Evolutionary conservation across 2,329 filamentous ascomycete species (phyloP).

Genomic region (Conoideocrella luteorostrata): DNA sequence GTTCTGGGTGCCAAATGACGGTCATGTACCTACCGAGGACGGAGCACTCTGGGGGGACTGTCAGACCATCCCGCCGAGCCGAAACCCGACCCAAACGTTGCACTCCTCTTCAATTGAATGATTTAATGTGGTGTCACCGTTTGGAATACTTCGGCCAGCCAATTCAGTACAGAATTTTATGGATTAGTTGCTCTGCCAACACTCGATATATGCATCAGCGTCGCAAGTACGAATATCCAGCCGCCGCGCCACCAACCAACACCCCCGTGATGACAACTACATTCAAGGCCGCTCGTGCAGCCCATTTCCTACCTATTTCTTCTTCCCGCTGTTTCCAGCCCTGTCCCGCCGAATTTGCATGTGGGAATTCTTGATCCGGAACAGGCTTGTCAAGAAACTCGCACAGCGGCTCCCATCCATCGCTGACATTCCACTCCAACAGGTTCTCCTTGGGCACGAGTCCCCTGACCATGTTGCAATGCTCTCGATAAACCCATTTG

Average conservation of each 20-base stretch:
- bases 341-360: background rate
- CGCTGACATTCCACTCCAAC: background rate
- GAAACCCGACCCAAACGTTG: too few relatives aligned
- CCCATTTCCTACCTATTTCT: background rate
- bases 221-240: background rate
- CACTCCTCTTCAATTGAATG: too few relatives aligned
- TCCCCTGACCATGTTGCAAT: slow-evolving; percentile 23
- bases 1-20: too few relatives aligned
- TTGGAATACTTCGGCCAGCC: too few relatives aligned
- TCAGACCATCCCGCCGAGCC: too few relatives aligned
- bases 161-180: too few relatives aligned
- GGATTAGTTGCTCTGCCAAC: background rate
- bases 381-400: background rate
- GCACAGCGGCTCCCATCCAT: background rate
- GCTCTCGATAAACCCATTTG: slow-evolving; percentile 16
- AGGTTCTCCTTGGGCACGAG: background rate
- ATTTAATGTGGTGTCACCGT: too few relatives aligned
- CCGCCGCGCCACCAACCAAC: background rate
- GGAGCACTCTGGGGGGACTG: too few relatives aligned
- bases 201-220: background rate
- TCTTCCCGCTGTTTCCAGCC: background rate
- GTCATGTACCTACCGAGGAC: too few relatives aligned
- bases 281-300: background rate
- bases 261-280: background rate
- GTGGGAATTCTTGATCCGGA: background rate